phyloP scores from a whole-genome alignment of 2,329 filamentous ascomycete genomes.

The Coniochaeta pulveracea region DNA sequence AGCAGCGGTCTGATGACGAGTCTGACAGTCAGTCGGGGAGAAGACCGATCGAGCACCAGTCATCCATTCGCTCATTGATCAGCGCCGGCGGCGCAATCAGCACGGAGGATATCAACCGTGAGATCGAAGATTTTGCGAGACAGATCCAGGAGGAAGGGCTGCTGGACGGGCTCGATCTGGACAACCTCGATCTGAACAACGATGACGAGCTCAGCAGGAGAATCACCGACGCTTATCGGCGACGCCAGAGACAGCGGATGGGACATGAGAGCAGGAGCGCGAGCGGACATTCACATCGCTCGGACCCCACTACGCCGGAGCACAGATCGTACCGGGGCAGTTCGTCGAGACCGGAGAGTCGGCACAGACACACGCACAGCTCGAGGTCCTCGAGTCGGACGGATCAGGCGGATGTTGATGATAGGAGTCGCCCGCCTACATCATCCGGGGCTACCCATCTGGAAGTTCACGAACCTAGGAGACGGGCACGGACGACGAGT shows the following conservation, averaged over 20 bases:
- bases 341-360: conserved; percentile 21
- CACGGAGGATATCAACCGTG: conserved; percentile 59
- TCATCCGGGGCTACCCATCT: conserved; percentile 32
- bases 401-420: conserved; percentile 26
- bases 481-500: conserved; percentile 41
- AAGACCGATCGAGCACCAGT: conserved; percentile 75
- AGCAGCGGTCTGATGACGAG: conserved; percentile 23
- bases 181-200: conserved; percentile 71
- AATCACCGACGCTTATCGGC: conserved; percentile 79
- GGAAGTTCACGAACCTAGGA: conserved; percentile 33
- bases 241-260: conserved; percentile 57
- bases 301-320: conserved; percentile 15
- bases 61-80: conserved; percentile 74
- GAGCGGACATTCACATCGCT: conserved; percentile 25
- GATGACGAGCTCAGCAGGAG: conserved; percentile 85
- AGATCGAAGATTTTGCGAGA: conserved; percentile 81
- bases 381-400: conserved; percentile 35
- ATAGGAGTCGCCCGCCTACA: conserved; percentile 39
- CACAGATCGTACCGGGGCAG: conserved; percentile 14
- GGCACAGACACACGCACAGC: too few species aligned
- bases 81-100: conserved; percentile 60
- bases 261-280: conserved; percentile 34
- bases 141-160: conserved; percentile 62
- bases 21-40: conserved; percentile 21
- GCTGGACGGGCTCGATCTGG: conserved; percentile 77